Evolutionary conservation across 192 early-diverging fungal genomes (phyloP).

Genomic region (Coemansia sp.): DNA sequence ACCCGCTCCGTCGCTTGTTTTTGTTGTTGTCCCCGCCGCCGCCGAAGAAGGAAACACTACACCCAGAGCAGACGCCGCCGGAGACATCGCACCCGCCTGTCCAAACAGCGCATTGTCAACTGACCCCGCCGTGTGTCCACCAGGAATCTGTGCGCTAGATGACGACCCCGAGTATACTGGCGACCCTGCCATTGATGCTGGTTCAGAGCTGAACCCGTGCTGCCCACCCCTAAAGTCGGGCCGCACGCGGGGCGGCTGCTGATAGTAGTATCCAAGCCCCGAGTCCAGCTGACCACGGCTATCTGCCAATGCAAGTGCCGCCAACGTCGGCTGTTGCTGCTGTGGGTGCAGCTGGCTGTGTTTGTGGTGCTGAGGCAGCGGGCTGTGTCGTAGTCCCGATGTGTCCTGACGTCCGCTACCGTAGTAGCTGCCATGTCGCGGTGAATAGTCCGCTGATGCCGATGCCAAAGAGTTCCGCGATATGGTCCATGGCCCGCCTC

Average conservation of each 20-base stretch:
- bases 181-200: conserved; percentile 37
- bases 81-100: conserved; percentile 6
- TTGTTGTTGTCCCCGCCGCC: conserved; percentile 15
- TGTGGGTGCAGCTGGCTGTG: conserved; percentile 10
- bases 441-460: conserved; percentile 13
- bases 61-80: conserved; percentile 31
- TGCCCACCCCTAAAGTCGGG: conserved; percentile 15
- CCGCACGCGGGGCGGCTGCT: conserved; percentile 28
- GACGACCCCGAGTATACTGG: conserved; percentile 19
- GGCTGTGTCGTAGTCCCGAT: neutral
- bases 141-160: conserved; percentile 10
- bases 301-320: conserved; percentile 43
- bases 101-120: conserved; percentile 21
- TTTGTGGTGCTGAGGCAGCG: conserved; percentile 12
- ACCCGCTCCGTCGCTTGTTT: conserved; percentile 3
- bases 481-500: neutral
- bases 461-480: conserved; percentile 5
- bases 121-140: conserved; percentile 9
- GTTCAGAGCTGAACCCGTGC: conserved; percentile 44
- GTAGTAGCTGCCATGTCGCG: conserved; percentile 3
- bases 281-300: conserved; percentile 43
- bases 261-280: conserved; percentile 32
- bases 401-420: neutral
- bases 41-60: conserved; percentile 30
- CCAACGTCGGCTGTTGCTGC: conserved; percentile 37